Percentiles rank a stretch among this genome's conserved stretches.
Evolutionary conservation across 2,329 filamentous ascomycete genomes (phyloP).

Genomic region (Fonsecaea erecta): DNA sequence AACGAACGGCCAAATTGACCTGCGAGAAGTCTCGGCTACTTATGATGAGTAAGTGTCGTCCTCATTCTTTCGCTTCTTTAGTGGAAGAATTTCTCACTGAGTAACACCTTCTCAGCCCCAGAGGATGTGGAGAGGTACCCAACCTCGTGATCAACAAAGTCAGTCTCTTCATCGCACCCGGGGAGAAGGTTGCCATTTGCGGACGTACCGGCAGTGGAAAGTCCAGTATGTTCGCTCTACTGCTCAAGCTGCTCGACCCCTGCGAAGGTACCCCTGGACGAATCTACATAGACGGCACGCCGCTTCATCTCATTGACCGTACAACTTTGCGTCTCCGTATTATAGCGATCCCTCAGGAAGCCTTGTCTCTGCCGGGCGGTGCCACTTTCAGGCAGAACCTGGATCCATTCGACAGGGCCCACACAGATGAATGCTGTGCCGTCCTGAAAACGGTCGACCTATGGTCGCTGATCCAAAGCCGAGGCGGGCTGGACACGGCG

Average conservation of each 20-base stretch:
- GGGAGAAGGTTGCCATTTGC: slow-evolving; percentile 54
- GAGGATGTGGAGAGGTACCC: too few species aligned
- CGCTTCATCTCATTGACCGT: slow-evolving; percentile 47
- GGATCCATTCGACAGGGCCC: slow-evolving; percentile 45
- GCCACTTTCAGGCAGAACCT: slow-evolving; percentile 50
- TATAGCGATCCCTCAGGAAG: slow-evolving; percentile 52
- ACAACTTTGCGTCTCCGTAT: slow-evolving; percentile 48
- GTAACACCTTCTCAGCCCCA: too few species aligned
- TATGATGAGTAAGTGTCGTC: too few species aligned
- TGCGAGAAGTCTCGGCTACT: too few species aligned
- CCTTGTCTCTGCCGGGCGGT: slow-evolving; percentile 47
- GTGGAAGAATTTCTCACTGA: too few species aligned
- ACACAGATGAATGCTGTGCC: not conserved
- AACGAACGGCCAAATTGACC: too few species aligned
- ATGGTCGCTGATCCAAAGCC: slow-evolving; percentile 41
- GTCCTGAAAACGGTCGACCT: not conserved
- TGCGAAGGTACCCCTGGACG: slow-evolving; percentile 39
- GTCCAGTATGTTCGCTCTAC: slow-evolving; percentile 50
- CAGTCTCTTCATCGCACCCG: slow-evolving; percentile 28
- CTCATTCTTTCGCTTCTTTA: too few species aligned
- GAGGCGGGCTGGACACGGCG: slow-evolving; percentile 78
- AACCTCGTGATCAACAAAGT: not conserved
- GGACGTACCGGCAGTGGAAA: slow-evolving; percentile 52
- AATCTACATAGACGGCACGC: slow-evolving; percentile 49
- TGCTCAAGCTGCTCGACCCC: slow-evolving; percentile 50